Conservation (phyloP, 1,284 basidiomycete species). For the Moniliella sp. region DNA sequence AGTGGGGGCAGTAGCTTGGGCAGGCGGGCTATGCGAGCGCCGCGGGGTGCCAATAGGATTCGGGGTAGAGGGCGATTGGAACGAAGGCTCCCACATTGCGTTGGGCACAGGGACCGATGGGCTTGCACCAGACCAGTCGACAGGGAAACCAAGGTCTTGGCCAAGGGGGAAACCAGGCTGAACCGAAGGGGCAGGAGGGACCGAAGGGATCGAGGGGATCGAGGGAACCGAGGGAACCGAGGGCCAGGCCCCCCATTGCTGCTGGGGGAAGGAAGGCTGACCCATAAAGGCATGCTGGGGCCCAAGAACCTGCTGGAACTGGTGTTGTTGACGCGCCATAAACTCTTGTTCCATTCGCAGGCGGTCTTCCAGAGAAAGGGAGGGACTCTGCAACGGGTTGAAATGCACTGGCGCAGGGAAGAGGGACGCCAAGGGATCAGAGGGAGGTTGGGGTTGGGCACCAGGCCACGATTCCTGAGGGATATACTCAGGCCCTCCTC, state of each 20-base stretch:
- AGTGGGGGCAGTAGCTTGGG: not conserved
- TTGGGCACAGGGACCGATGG: not conserved
- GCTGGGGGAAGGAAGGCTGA: no score
- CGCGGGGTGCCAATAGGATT: not conserved
- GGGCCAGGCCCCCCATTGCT: no score
- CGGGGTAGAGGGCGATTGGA: no score
- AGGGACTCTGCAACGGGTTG: no score
- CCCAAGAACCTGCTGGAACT: no score
- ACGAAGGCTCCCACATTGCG: no score
- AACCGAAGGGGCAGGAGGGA: not conserved
- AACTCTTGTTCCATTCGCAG: not conserved
- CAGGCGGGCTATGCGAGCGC: not conserved
- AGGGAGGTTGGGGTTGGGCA: not conserved
- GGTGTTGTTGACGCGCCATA: no score
- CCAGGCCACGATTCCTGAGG: not conserved
- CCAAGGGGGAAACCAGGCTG: not conserved
- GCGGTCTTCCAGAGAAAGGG: not conserved
- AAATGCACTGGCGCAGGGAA: no score
- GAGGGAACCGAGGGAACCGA: not conserved
- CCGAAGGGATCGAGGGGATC: not conserved
- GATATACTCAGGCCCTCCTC: not conserved
- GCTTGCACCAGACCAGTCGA: not conserved
- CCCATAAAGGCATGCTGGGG: no score
- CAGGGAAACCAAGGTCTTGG: slow-evolving; percentile 2
- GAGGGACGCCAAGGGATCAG: not conserved